Base-by-base conservation (phyloP, 179 eudicot genomes). In the Heliamphora ciliata region DNA sequence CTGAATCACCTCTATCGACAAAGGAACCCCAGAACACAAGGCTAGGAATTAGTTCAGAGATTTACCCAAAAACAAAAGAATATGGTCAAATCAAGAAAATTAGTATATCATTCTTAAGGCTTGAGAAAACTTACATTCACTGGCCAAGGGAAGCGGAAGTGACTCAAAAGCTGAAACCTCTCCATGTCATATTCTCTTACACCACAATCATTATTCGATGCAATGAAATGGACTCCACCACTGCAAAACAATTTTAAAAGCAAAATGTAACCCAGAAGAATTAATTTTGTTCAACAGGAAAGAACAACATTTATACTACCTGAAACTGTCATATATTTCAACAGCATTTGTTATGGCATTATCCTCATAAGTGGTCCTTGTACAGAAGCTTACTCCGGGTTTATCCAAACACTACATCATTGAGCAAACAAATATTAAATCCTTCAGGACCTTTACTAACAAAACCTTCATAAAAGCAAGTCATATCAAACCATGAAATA, bases 291-390 rank as follows among this genome's bases (percentile, higher is more conserved):
- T 68, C 63, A 58, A 44, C 69, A 67, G 51, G 46, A 46, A 18
- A 17, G 47, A 17, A 6, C 73, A 76, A 65, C 46, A 56, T 58
- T 51, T 51, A 7, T 17, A 69, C n/a, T 89, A 92, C 98, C 98
- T 91, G 77, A 80, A 31, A 76, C 85, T 85, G 74, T 90, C 89
- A 79, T 84, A 94, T 83, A 94, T 94, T 64, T 94, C 98, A 79
- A 94, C 84, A n/a, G 98, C 94, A 89, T 94, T 94, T 70, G 96
- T 94, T 78, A 93, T 94, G 75, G 95, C 93, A 91, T 94, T 92
- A 44, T 94, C 97, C 80, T 94, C 95, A 69, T 90, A 91, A 15
- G 96, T 93, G 63, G 92, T 89, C 86, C 97, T 91, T 24, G 94
- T 83, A 83, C 98, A 94, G 83, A 87, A 93, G 84, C 90, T 89